A percentile compares a stretch with the other conserved stretches of the same genome.
phyloP scores from a whole-genome alignment of 2,329 filamentous ascomycete genomes.

The Phialemoniopsis sp. region DNA sequence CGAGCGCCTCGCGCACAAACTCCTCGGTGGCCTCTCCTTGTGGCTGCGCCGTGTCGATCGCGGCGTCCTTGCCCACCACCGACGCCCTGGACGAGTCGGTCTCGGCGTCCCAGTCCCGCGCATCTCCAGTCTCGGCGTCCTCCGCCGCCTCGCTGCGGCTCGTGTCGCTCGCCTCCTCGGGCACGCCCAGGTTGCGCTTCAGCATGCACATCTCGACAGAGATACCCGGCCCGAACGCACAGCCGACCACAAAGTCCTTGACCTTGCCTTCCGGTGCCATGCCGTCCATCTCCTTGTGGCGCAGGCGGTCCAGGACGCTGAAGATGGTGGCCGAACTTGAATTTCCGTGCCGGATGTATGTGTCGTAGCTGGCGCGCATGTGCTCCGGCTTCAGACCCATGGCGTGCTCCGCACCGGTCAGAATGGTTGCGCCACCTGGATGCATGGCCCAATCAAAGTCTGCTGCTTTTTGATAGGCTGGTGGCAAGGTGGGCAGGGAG shows the following conservation, averaged over 20 bases:
- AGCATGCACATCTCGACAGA: conserved; percentile 65
- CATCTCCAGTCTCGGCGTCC: conserved; percentile 25
- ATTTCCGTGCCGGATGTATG: conserved; percentile 66
- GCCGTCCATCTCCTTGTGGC: conserved; percentile 56
- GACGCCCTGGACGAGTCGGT: conserved; percentile 1
- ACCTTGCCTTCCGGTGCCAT: conserved; percentile 42
- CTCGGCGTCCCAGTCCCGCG: conserved; percentile 2
- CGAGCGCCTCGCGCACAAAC: conserved; percentile 24
- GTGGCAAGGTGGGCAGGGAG: conserved; percentile 24
- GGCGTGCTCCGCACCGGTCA: conserved; percentile 56
- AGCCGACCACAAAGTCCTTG: conserved; percentile 59
- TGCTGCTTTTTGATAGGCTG: conserved; percentile 36
- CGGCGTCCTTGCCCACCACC: background rate
- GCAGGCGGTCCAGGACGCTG: conserved; percentile 59
- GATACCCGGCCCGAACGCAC: conserved; percentile 68
- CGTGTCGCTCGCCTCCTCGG: conserved; percentile 48
- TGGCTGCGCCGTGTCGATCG: background rate
- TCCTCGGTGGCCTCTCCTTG: conserved; percentile 8
- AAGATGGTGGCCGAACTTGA: conserved; percentile 67
- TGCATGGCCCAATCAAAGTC: conserved; percentile 74
- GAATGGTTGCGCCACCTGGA: conserved; percentile 63
- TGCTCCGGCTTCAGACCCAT: conserved; percentile 58
- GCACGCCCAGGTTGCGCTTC: conserved; percentile 41
- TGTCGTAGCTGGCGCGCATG: conserved; percentile 65
- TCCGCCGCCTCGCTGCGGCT: conserved; percentile 30